A percentile compares a stretch with the other conserved stretches of the same genome.
Evolutionary conservation across 345 rosid genomes (phyloP).

Genomic region (Camelina neglecta): DNA sequence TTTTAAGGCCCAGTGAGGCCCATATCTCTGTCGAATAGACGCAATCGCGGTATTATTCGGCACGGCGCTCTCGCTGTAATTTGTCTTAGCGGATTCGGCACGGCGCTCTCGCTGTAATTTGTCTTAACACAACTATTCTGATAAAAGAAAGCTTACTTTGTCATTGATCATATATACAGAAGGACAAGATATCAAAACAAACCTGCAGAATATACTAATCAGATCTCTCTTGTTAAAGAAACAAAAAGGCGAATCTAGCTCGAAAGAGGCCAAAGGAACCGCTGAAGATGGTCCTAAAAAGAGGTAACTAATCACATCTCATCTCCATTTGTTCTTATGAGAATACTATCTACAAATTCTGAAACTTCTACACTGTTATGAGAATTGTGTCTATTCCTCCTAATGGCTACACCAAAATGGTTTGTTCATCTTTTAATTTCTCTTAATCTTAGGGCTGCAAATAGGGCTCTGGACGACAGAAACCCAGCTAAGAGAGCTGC

Average conservation of each 20-base stretch:
- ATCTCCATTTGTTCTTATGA: neutral
- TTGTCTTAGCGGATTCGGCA: neutral
- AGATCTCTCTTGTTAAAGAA: slow-evolving; percentile 81
- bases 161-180: slow-evolving; percentile 49
- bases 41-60: neutral
- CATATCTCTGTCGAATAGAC: neutral
- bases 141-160: neutral
- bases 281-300: slow-evolving; percentile 72
- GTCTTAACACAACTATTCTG: too few relatives aligned
- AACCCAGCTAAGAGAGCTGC: slow-evolving; percentile 69
- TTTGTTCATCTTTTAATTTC: slow-evolving; percentile 5
- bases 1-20: slow-evolving; percentile 14
- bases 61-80: neutral
- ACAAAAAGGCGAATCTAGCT: slow-evolving; percentile 66
- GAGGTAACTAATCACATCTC: slow-evolving; percentile 51
- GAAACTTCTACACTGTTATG: neutral
- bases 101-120: too few relatives aligned
- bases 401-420: slow-evolving; percentile 1
- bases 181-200: slow-evolving; percentile 78
- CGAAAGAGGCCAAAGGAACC: slow-evolving; percentile 60
- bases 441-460: slow-evolving; percentile 60
- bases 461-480: slow-evolving; percentile 64
- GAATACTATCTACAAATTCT: neutral
- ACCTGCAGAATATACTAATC: slow-evolving; percentile 88
- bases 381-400: neutral